Base-by-base conservation (phyloP, 805 yeast genomes). In the Candida maesae region DNA sequence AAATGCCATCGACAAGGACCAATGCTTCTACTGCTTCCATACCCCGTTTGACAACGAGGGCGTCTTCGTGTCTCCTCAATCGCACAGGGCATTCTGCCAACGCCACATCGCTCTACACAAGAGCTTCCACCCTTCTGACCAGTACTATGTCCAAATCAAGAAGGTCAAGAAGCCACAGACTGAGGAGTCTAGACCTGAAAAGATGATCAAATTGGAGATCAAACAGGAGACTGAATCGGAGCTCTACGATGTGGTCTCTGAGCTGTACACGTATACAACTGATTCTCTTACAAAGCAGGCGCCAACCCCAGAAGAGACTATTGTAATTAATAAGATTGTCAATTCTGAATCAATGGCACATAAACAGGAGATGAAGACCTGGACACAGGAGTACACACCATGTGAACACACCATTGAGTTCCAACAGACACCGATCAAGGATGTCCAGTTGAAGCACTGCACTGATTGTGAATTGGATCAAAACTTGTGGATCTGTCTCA, bases 401-500 rank as follows among this genome's bases (percentile, higher is more conserved):
- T 93, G 99, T 59, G 74, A 68, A 33, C 99, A 93, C 58, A 77
- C 90, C 0, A 62, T 71, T 26, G 68, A 67, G n/a, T 66, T 86
- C 24, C 56, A 62, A 26, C 83, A 79, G 46, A 29, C 44, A 3
- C 49, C 64, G 2, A 39, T 46, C 1, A 9, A 41, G n/a, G 19
- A 54, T 35, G 18, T 59, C 3, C 68, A 74, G 25, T 47, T 73
- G 4, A 45, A 67, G 0, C 55, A 73, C 36, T 85, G 95, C 60
- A 47, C 52, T 3, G 60, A 59, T 10, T 85, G 95, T 65, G 84
- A 74, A 2, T 67, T 93, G 49, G 61, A 64, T 23, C 84, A 81
- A 49, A 93, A 93, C 58, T 64, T 93, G 35, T 93, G 99, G 99
- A 69, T 93, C 14, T 93, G 99, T 66, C 64, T 93, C 34, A 75